Evolutionary conservation across 2,329 filamentous ascomycete genomes (phyloP).

Genomic region (Biscogniauxia mediterranea): DNA sequence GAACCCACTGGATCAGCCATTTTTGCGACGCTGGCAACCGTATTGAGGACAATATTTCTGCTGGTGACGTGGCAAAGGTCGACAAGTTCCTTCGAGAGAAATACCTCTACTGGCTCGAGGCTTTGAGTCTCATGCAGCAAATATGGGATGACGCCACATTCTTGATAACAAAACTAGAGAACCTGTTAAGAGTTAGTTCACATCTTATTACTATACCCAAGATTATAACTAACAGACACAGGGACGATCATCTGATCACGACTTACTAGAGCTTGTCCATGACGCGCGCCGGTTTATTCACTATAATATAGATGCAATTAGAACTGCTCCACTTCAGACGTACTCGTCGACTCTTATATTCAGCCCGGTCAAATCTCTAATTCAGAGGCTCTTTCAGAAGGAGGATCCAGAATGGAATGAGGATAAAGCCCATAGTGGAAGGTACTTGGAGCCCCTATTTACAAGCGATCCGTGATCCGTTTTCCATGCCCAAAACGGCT

Average conservation of each 20-base stretch:
- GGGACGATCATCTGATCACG: conserved; percentile 5
- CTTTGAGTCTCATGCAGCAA: conserved; percentile 35
- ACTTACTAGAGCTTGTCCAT: neutral
- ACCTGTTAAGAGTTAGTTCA: conserved; percentile 5
- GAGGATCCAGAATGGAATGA: conserved; percentile 11
- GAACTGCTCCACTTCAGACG: conserved; percentile 13
- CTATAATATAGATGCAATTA: conserved; percentile 1
- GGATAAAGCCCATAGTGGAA: neutral
- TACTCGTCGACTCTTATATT: conserved; percentile 19
- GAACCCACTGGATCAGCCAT: conserved; percentile 37
- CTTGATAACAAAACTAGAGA: conserved; percentile 1
- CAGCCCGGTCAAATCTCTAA: conserved; percentile 8
- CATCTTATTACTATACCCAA: neutral
- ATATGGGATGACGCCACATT: conserved; percentile 11
- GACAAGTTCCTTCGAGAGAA: conserved; percentile 35
- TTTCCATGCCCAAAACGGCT: too few species aligned
- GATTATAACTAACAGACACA: neutral
- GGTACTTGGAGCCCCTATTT: conserved; percentile 1
- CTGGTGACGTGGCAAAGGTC: conserved; percentile 26
- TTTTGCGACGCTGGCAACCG: conserved; percentile 11
- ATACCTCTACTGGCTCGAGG: conserved; percentile 45
- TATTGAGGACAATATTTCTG: conserved; percentile 1
- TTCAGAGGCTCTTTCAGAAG: conserved; percentile 11
- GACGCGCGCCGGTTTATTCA: too few species aligned
- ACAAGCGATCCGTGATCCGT: neutral